phyloP scores from a whole-genome alignment of 1,139 yeast genomes.

The Yamadazyma kanchanaburiensis region DNA sequence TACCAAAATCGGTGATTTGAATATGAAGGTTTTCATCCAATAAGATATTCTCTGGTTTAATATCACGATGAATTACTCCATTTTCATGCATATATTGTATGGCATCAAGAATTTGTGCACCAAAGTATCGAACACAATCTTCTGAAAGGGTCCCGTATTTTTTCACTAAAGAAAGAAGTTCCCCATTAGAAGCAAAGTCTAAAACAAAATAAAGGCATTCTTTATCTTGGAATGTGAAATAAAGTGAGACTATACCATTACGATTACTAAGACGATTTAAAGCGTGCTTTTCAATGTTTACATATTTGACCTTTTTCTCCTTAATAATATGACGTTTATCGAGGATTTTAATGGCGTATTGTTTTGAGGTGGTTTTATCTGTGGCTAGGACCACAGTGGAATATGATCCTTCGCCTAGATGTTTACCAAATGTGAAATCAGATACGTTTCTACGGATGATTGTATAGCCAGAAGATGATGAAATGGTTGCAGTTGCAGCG shows the following conservation, averaged over 20 bases:
- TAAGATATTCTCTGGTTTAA: conserved; percentile 74
- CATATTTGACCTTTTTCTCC: conserved; percentile 94
- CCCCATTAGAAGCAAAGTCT: conserved; percentile 93
- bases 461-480: conserved; percentile 17
- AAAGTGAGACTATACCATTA: conserved; percentile 76
- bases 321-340: conserved; percentile 92
- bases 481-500: conserved; percentile 31
- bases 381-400: conserved; percentile 89
- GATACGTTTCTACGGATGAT: conserved; percentile 61
- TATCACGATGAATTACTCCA: conserved; percentile 77
- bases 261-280: conserved; percentile 73
- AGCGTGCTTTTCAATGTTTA: conserved; percentile 92
- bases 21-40: conserved; percentile 62
- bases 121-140: conserved; percentile 68
- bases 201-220: conserved; percentile 85
- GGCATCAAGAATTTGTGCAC: conserved; percentile 62
- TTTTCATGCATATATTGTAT: conserved; percentile 67
- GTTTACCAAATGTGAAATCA: conserved; percentile 84
- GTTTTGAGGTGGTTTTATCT: conserved; percentile 66
- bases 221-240: conserved; percentile 93
- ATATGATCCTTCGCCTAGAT: conserved; percentile 94
- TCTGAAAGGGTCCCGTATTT: conserved; percentile 77
- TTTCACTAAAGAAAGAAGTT: conserved; percentile 74
- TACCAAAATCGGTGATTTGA: conserved; percentile 80
- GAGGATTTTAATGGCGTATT: conserved; percentile 87